Evolutionary conservation across 1,284 basidiomycete genomes (phyloP).

Genomic region (Rhodotorula sp.): DNA sequence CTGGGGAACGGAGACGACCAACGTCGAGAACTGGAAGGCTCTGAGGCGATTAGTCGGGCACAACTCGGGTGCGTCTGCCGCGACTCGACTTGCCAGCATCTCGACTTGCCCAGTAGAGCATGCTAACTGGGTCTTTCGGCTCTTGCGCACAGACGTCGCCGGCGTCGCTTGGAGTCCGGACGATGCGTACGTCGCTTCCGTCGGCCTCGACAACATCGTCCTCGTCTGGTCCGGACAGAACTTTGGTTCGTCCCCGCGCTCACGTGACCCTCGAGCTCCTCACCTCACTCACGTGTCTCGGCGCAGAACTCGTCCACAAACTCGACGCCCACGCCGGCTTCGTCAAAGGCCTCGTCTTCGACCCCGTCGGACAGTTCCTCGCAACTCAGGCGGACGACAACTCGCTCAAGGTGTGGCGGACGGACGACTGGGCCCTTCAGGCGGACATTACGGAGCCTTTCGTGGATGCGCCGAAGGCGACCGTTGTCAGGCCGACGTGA

Average conservation of each 20-base stretch:
- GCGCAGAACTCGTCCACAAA: slow-evolving; percentile 71
- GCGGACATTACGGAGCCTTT: slow-evolving; percentile 85
- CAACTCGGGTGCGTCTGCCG: slow-evolving; percentile 67
- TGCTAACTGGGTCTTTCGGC: too few relatives aligned
- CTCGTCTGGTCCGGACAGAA: slow-evolving; percentile 90
- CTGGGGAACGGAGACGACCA: slow-evolving; percentile 88
- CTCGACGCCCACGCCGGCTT: slow-evolving; percentile 91
- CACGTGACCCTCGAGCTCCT: accelerated
- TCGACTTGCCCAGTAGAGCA: too few relatives aligned
- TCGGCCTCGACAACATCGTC: slow-evolving; percentile 86
- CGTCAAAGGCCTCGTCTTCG: slow-evolving; percentile 98
- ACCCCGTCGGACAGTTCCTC: slow-evolving; percentile 93
- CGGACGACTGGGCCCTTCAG: slow-evolving; percentile 84
- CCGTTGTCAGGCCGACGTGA: slow-evolving; percentile 84
- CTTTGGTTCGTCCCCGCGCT: slow-evolving; percentile 59
- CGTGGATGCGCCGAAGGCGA: slow-evolving; percentile 86
- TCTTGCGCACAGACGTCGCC: slow-evolving; percentile 78
- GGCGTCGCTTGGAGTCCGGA: slow-evolving; percentile 93
- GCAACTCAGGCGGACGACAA: slow-evolving; percentile 97
- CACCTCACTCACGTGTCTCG: not conserved
- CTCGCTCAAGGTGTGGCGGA: slow-evolving; percentile 94
- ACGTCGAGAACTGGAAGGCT: slow-evolving; percentile 97
- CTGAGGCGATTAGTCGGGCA: slow-evolving; percentile 87
- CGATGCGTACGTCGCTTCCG: slow-evolving; percentile 87
- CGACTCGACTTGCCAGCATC: not conserved